Evolutionary conservation across 257 asterid genomes (phyloP).

Genomic region (Capsicum baccatum): DNA sequence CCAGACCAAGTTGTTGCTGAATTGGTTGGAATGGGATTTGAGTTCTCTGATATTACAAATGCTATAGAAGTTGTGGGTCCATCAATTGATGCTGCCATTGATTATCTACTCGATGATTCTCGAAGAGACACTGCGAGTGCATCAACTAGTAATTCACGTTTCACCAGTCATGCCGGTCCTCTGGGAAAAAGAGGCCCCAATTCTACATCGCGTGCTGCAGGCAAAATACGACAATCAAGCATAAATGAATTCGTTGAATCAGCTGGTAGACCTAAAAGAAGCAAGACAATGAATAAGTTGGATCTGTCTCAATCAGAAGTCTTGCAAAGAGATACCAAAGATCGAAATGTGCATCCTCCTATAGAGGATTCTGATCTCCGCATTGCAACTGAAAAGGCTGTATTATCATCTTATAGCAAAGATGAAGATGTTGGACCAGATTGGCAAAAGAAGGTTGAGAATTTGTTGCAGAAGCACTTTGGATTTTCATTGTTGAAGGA

Average conservation of each 20-base stretch:
- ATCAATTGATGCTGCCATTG: constrained; percentile 59
- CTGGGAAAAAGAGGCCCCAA: constrained; percentile 45
- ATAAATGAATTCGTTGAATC: constrained; percentile 52
- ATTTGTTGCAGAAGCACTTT: constrained; percentile 53
- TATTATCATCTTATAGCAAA: constrained; percentile 36
- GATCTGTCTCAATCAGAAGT: constrained; percentile 30
- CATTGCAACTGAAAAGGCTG: constrained; percentile 27
- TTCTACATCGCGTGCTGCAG: constrained; percentile 42
- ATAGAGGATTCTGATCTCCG: constrained; percentile 28
- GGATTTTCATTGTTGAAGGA: constrained; percentile 63
- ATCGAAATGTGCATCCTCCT: constrained; percentile 35
- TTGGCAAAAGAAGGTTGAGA: constrained; percentile 55
- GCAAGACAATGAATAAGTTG: constrained; percentile 38
- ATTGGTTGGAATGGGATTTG: constrained; percentile 74
- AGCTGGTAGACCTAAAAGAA: constrained; percentile 44
- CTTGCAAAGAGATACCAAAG: constrained; percentile 33
- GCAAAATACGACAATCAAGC: constrained; percentile 57
- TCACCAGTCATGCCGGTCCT: constrained; percentile 31
- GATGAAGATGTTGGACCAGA: constrained; percentile 48
- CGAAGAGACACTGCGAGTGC: constrained; percentile 43
- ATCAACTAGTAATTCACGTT: constrained; percentile 44
- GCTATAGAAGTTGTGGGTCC: constrained; percentile 69
- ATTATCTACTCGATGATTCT: constrained; percentile 62
- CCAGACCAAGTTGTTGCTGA: constrained; percentile 60
- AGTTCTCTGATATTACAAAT: constrained; percentile 51